Evolutionary conservation across 2,329 filamentous ascomycete genomes (phyloP).

Genomic region (Pseudogymnoascus sp.): DNA sequence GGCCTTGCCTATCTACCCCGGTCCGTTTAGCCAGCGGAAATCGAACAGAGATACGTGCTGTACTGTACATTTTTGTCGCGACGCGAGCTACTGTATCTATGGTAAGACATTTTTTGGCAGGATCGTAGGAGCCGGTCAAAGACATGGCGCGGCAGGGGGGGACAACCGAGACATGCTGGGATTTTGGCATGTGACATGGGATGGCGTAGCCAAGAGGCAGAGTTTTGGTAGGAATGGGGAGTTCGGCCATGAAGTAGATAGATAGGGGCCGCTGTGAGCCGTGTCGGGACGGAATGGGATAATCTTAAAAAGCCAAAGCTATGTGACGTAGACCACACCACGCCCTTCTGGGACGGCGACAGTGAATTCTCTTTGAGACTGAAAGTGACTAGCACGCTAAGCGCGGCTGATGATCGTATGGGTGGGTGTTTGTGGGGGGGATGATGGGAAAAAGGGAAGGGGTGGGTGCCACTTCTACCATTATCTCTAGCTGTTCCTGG

Average conservation of each 20-base stretch:
- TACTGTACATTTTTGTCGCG: not conserved
- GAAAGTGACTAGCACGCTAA: not conserved
- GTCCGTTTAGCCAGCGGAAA: not conserved
- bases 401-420: not conserved
- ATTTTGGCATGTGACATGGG: not conserved
- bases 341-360: not conserved
- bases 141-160: not conserved
- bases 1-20: not conserved
- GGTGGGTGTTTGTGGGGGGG: not conserved
- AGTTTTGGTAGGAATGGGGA: too few relatives aligned
- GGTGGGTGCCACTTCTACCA: not conserved
- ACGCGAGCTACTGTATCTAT: not conserved
- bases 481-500: not conserved
- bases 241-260: not conserved
- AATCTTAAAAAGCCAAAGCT: too few relatives aligned
- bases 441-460: not conserved
- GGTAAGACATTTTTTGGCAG: not conserved
- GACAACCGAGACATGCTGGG: not conserved
- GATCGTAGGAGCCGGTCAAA: not conserved
- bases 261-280: not conserved
- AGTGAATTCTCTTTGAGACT: not conserved
- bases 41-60: not conserved
- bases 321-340: not conserved
- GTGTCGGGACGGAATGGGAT: not conserved
- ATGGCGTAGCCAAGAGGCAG: not conserved